Base-by-base conservation (phyloP, 257 asterid genomes). In the Ballota nigra region DNA sequence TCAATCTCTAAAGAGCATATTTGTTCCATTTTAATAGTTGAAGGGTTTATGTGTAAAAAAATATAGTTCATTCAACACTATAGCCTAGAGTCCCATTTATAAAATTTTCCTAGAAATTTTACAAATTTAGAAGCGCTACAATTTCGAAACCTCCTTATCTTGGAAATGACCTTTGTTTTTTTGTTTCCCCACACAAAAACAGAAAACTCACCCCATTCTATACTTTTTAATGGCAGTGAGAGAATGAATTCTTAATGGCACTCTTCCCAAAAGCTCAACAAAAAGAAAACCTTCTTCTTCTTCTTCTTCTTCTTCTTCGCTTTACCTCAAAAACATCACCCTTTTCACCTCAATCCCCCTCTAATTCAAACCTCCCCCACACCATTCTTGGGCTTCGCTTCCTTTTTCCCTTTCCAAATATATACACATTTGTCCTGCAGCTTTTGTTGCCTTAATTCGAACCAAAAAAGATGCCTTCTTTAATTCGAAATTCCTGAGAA, bases 351-450 rank as follows among this genome's bases (percentile, higher is more conserved):
- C 38, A 61, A 77, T 68, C 74, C 69, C 74, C 69, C 80, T 73
- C 62, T 5, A 62, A 75, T 87, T 83, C 88, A 84, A 91, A 83
- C 81, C 85, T 78, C 23, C 67, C 81, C 69, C 85, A 80, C 88
- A 81, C 81, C 78, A 66, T 63, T 87, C 89, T 91, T 77, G 89
- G 84, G 72, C 34, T 76, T 69, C 63, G 82, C 80, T 78, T 36
- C 76, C 45, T 60, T 71, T 75, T 45, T 40, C 58, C 20, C 66
- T 49, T 23, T 70, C 56, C 65, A 60, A 62, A 22, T 65, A 73
- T 68, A 57, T 70, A 73, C 57, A 31, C 57, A 70, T 59, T 70
- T 72, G 80, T 77, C 79, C 31, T 68, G n/a, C 80, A 61, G 63
- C 82, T 78, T 75, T 81, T 73, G 68, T 76, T 71, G 34, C 23